A percentile compares a stretch with the other conserved stretches of the same genome.
Evolutionary conservation across 176 grass and related monocot genomes (phyloP).

Genomic region (Panicum miliaceum): DNA sequence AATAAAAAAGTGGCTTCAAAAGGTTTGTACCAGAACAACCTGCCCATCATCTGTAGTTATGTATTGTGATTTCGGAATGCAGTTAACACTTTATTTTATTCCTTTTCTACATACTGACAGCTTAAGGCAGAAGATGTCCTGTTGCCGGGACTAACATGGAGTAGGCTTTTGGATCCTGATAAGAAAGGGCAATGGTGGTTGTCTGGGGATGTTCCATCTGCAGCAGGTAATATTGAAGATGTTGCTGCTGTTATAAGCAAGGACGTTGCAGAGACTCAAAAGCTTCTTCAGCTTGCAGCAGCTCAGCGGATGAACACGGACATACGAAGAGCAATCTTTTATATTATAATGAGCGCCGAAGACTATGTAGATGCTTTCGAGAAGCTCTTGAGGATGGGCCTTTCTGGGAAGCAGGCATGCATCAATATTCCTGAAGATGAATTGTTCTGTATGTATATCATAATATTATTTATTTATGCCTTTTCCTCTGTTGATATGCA

Average conservation of each 20-base stretch:
- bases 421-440: not conserved
- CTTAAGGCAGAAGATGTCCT: constrained; percentile 73
- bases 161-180: constrained; percentile 74
- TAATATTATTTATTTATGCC: constrained; percentile 26
- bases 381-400: constrained; percentile 86
- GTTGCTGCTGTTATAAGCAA: constrained; percentile 63
- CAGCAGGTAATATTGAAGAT: constrained; percentile 55
- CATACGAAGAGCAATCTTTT: constrained; percentile 88
- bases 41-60: not conserved
- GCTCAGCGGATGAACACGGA: constrained; percentile 96
- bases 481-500: constrained; percentile 40
- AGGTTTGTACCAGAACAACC: constrained; percentile 48
- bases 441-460: constrained; percentile 20
- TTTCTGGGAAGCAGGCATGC: constrained; percentile 85
- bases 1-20: constrained; percentile 94
- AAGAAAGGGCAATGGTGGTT: constrained; percentile 99
- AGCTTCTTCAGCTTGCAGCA: constrained; percentile 78
- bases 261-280: constrained; percentile 75
- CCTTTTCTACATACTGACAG: constrained; percentile 45
- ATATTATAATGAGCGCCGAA: constrained; percentile 91
- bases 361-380: constrained; percentile 97
- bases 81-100: constrained; percentile 31
- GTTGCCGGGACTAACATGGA: constrained; percentile 83
- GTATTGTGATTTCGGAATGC: constrained; percentile 14
- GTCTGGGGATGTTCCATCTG: constrained; percentile 59